phyloP scores from a whole-genome alignment of 352 stramenopile genomes.

The Phytophthora kernoviae region DNA sequence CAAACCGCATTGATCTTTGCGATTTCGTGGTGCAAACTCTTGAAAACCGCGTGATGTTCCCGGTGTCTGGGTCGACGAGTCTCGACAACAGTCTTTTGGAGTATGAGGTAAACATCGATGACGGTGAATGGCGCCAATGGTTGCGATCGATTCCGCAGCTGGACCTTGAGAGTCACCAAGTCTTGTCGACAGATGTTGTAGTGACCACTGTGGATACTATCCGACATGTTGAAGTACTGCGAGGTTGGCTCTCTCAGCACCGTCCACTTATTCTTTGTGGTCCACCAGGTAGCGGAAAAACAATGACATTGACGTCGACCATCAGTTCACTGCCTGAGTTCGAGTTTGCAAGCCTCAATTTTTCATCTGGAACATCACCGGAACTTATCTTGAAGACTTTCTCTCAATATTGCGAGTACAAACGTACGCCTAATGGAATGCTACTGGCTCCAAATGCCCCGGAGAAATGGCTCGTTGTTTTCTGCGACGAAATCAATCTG shows the following conservation, averaged over 20 bases:
- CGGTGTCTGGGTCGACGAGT: slow-evolving; percentile 55
- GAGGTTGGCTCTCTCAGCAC: slow-evolving; percentile 96
- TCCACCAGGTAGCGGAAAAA: slow-evolving; percentile 99
- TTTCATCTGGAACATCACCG: slow-evolving; percentile 98
- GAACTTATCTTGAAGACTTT: slow-evolving; percentile 99
- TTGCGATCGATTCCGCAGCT: slow-evolving; percentile 95
- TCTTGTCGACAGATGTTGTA: slow-evolving; percentile 97
- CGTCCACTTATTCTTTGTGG: slow-evolving; percentile 98
- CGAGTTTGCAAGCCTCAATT: slow-evolving; percentile 99
- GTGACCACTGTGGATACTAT: slow-evolving; percentile 99
- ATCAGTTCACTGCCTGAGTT: slow-evolving; percentile 98
- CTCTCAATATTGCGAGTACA: slow-evolving; percentile 99
- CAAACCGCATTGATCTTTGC: slow-evolving; percentile 92
- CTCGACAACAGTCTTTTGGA: slow-evolving; percentile 91
- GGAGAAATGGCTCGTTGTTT: slow-evolving; percentile 99
- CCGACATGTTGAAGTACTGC: slow-evolving; percentile 97
- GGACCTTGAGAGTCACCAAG: slow-evolving; percentile 98
- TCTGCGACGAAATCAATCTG: slow-evolving; percentile 99
- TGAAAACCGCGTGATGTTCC: slow-evolving; percentile 90
- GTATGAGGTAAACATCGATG: slow-evolving; percentile 96
- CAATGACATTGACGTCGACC: slow-evolving; percentile 99
- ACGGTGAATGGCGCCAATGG: slow-evolving; percentile 98
- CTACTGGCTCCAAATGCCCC: slow-evolving; percentile 93
- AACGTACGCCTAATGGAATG: slow-evolving; percentile 96
- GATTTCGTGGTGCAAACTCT: slow-evolving; percentile 89